These are phyloP conservation scores for Wickerhamiella infanticola DNA, from an alignment of 1,139 yeast species.

Conservation along the genomic window DNA sequence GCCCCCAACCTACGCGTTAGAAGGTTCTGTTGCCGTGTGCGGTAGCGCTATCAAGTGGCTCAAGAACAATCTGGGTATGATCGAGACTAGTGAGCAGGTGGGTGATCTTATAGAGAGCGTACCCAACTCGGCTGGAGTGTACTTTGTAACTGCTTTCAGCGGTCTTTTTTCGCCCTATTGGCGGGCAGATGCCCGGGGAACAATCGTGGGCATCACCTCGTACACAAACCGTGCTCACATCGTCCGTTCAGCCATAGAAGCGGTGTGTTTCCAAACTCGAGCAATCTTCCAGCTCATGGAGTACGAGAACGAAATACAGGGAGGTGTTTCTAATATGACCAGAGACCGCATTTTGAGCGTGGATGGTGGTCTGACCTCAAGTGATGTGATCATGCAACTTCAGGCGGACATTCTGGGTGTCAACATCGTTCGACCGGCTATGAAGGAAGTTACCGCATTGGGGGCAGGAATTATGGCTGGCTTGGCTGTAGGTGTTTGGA, in stretches of 20 bases:
- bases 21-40: constrained; percentile 93
- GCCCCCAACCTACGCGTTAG: constrained; percentile 75
- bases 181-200: constrained; percentile 87
- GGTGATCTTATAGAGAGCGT: constrained; percentile 84
- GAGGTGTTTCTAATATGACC: constrained; percentile 16
- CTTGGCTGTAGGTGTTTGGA: constrained; percentile 65
- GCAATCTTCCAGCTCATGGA: constrained; percentile 88
- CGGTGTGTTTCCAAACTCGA: constrained; percentile 86
- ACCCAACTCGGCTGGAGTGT: constrained; percentile 76
- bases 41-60: constrained; percentile 93
- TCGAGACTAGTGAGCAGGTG: constrained; percentile 69
- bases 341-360: constrained; percentile 37
- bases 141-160: constrained; percentile 87
- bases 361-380: constrained; percentile 93
- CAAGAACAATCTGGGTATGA: constrained; percentile 73
- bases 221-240: constrained; percentile 76
- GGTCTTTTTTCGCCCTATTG: constrained; percentile 95
- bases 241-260: constrained; percentile 89
- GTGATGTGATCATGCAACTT: constrained; percentile 84
- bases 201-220: constrained; percentile 85
- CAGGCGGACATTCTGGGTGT: constrained; percentile 87
- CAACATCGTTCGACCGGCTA: constrained; percentile 63
- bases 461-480: constrained; percentile 98
- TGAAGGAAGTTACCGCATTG: constrained; percentile 84
- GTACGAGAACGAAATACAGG: constrained; percentile 49